Conservation (phyloP, 345 rosid species). For the Melastoma malabathricum region DNA sequence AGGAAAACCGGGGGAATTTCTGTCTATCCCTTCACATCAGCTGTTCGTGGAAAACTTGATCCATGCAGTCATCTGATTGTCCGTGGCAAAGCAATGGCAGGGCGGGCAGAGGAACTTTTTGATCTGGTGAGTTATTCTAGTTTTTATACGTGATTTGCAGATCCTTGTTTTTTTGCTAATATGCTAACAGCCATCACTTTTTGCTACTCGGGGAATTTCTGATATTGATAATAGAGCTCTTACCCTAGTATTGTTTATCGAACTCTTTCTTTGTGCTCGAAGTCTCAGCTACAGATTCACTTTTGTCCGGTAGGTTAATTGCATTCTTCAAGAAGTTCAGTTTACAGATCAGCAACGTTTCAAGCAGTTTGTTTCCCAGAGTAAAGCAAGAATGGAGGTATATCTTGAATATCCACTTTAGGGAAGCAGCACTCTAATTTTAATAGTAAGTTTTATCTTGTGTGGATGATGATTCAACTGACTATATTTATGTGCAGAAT, state of each 20-base stretch:
- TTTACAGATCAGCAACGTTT: slow-evolving; percentile 92
- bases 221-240: too few relatives aligned
- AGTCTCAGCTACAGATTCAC: slow-evolving; percentile 4
- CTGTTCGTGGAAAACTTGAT: slow-evolving; percentile 58
- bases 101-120: slow-evolving; percentile 74
- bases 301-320: slow-evolving; percentile 39
- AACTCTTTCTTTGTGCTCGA: background rate
- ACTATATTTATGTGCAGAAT: slow-evolving; percentile 29
- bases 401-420: background rate
- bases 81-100: slow-evolving; percentile 96
- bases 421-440: background rate
- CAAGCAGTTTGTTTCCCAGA: slow-evolving; percentile 94
- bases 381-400: slow-evolving; percentile 99
- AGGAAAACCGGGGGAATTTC: slow-evolving; percentile 98
- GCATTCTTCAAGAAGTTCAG: slow-evolving; percentile 85
- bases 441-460: too few relatives aligned
- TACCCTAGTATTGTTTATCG: too few relatives aligned
- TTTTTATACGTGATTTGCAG: background rate
- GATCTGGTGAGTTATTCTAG: slow-evolving; percentile 41
- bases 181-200: background rate
- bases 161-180: background rate
- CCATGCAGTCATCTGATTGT: slow-evolving; percentile 76
- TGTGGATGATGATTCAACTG: background rate
- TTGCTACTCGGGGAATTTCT: too few relatives aligned
- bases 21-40: slow-evolving; percentile 83